Evolutionary conservation across 768 basidiomycete species (phyloP).

Genomic region (Lentinula raphanica): DNA sequence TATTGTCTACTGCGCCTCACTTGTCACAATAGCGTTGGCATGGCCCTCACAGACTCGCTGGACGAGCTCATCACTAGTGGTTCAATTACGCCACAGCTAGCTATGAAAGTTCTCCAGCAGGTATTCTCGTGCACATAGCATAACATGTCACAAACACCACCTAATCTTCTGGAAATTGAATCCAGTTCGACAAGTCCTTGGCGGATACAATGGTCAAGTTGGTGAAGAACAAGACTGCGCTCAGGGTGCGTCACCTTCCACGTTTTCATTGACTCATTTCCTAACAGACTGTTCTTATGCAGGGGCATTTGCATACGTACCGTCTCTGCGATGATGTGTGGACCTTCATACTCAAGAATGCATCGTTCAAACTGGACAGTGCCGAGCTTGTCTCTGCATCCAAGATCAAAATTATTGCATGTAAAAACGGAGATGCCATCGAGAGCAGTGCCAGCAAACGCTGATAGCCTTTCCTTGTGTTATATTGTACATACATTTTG

Average conservation of each 20-base stretch:
- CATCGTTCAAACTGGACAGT: constrained; percentile 93
- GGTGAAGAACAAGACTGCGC: constrained; percentile 90
- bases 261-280: too few species aligned
- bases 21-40: constrained; percentile 68
- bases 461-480: too few species aligned
- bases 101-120: constrained; percentile 97
- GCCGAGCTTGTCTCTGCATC: constrained; percentile 69
- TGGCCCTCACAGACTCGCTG: constrained; percentile 95
- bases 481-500: too few species aligned
- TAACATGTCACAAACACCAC: not conserved
- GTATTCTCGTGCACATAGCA: constrained; percentile 44
- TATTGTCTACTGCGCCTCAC: not conserved
- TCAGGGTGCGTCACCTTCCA: constrained; percentile 59
- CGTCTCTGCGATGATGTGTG: constrained; percentile 94
- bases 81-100: constrained; percentile 93
- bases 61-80: constrained; percentile 98
- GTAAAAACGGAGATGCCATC: constrained; percentile 90
- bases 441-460: constrained; percentile 29
- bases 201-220: constrained; percentile 90
- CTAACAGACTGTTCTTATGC: too few species aligned
- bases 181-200: constrained; percentile 92
- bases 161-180: not conserved
- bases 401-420: constrained; percentile 96
- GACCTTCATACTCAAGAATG: constrained; percentile 96
- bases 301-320: constrained; percentile 92